Conservation (phyloP, 2,329 filamentous ascomycete genomes). For the Ceratocystis harringtonii region DNA sequence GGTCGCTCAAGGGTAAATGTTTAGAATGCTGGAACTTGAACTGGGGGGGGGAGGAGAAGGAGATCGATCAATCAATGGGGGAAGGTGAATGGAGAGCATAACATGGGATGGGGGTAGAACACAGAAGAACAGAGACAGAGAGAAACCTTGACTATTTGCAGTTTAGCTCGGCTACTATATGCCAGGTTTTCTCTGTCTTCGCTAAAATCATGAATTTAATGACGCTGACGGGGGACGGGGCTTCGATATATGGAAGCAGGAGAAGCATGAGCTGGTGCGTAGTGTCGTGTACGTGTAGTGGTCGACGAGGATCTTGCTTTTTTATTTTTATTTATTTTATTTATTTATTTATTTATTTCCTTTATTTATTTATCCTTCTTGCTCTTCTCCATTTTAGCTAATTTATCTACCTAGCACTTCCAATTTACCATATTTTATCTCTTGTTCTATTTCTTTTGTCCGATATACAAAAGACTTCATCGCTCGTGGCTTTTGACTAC, state of each 20-base stretch:
- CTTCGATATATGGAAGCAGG: neutral
- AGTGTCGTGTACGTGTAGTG: neutral
- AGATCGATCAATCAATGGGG: neutral
- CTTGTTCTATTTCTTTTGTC: neutral
- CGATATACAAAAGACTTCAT: neutral
- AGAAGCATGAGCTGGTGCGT: neutral
- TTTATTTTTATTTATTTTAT: neutral
- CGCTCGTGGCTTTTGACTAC: neutral
- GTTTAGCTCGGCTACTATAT: neutral
- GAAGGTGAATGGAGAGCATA: neutral
- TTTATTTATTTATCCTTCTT: neutral
- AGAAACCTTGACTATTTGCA: neutral
- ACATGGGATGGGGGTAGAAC: neutral
- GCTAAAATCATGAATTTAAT: neutral
- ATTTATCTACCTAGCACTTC: neutral
- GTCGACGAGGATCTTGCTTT: neutral
- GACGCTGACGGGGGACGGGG: neutral
- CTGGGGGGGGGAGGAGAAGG: neutral
- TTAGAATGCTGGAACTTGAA: no score
- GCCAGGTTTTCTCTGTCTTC: neutral
- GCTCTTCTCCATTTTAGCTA: neutral
- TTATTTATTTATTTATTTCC: neutral
- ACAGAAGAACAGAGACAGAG: neutral
- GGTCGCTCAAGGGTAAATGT: neutral
- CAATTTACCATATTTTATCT: neutral